Base-by-base conservation (phyloP, 2,329 filamentous ascomycete species). In the Cladosporium cucumerinum region DNA sequence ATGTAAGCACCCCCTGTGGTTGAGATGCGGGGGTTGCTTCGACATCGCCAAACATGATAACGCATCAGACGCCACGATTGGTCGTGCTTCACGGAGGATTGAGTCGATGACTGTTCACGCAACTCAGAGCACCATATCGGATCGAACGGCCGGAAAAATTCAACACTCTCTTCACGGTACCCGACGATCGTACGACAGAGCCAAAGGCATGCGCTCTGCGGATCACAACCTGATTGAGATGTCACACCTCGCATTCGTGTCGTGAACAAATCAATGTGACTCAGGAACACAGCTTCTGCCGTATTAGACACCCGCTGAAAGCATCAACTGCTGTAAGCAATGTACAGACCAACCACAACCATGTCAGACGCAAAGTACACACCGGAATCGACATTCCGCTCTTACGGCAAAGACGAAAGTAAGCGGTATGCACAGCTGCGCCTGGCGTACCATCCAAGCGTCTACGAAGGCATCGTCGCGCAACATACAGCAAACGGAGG, bases 391-490 rank as follows among this genome's bases (percentile, higher is more conserved):
- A 62, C 59, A 1, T 62, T 62, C 28, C 26, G 30, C 16, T 21
- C 28, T 18, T 62, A 62, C 48, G 26, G 26, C 1, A 62, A 52
- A 30, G 59, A 36, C 14, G 23, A 62, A 25, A 46, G 59, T 36
- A 52, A 52, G 25, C 30, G 26, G 6, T 62, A 62, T 26, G 51
- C 48, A 8, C 59, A 39, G n/a, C 21, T 52, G 30, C 59, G 59
- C 36, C 11, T 36, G 16, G 71, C 76, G 57, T 87, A 86, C 70
- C 74, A 80, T 52, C 68, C 75, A 0, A 70, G 69, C 6, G 73
- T 87, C n/a, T 85, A 84, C 74, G 66, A 81, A 2, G 69, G 70
- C 46, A 77, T 87, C 57, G 52, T 84, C 5, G 68, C 78, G 21
- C 77, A 82, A 61, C 85, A 87, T 68, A 73, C 69, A 1, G 74